phyloP scores from a whole-genome alignment of 441 rosid species.

The Breynia disticha region DNA sequence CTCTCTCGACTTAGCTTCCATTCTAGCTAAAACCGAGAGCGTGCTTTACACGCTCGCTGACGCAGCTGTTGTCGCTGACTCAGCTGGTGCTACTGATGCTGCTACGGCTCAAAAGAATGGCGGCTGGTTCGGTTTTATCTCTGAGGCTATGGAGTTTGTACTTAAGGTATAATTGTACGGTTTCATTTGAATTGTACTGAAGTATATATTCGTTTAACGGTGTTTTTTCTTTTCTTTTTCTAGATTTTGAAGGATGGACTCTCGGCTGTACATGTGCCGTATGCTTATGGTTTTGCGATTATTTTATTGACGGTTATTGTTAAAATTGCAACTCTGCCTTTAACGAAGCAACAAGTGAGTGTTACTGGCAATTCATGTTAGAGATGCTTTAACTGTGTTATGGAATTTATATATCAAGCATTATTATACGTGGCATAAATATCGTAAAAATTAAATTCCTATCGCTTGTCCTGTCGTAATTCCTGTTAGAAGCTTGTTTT shows the following conservation, averaged over 20 bases:
- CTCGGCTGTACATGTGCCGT: constrained; percentile 65
- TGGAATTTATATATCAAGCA: too few species aligned
- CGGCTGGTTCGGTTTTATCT: constrained; percentile 88
- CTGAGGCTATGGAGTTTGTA: constrained; percentile 73
- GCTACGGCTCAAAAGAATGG: constrained; percentile 54
- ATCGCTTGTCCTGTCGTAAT: too few species aligned
- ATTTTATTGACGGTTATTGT: constrained; percentile 77
- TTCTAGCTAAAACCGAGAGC: constrained; percentile 51
- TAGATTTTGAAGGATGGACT: constrained; percentile 85
- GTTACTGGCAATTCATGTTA: background rate
- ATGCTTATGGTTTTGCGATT: constrained; percentile 84
- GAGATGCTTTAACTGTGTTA: background rate
- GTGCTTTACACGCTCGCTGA: constrained; percentile 69
- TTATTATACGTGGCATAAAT: too few species aligned
- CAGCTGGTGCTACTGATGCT: constrained; percentile 29
- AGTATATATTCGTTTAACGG: background rate
- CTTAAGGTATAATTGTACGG: constrained; percentile 44
- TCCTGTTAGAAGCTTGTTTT: too few species aligned
- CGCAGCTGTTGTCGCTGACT: constrained; percentile 55
- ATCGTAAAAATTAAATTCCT: too few species aligned
- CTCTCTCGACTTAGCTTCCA: constrained; percentile 39
- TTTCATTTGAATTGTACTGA: too few species aligned
- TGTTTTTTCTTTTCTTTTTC: constrained; percentile 9
- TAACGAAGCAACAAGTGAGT: constrained; percentile 80
- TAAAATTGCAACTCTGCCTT: constrained; percentile 63